phyloP scores from a whole-genome alignment of 352 stramenopile genomes.

The Globisporangium carolinianum region DNA sequence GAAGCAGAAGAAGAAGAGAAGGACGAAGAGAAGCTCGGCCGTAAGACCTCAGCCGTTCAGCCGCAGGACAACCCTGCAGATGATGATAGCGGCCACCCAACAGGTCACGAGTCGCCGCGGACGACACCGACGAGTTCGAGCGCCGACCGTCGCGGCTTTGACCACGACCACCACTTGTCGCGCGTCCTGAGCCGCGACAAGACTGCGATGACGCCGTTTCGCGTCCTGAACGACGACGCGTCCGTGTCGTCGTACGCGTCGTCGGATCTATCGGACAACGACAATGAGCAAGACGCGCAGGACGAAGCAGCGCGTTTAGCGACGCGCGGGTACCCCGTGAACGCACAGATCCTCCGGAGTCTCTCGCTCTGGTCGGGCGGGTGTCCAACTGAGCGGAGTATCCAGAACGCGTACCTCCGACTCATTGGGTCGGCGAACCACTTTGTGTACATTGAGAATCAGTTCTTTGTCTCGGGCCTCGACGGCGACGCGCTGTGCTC shows the following conservation, averaged over 20 bases:
- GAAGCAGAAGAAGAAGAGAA: conserved; percentile 13
- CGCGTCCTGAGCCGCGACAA: conserved; percentile 11
- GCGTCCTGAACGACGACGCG: conserved; percentile 2
- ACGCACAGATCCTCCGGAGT: conserved; percentile 68
- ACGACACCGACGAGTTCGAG: not conserved
- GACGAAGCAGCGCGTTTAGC: conserved; percentile 17
- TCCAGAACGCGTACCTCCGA: conserved; percentile 87
- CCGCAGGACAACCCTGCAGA: not conserved
- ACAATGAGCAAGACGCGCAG: conserved; percentile 7
- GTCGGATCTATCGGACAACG: not conserved
- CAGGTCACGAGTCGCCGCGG: not conserved
- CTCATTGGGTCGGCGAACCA: conserved; percentile 82
- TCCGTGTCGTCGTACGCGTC: not conserved
- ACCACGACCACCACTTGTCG: conserved; percentile 31
- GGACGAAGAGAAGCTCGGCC: not conserved
- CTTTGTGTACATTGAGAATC: conserved; percentile 92
- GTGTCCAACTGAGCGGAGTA: conserved; percentile 77
- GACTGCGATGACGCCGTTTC: conserved; percentile 15
- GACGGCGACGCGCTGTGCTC: conserved; percentile 73
- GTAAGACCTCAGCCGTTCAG: not conserved
- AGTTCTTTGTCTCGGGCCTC: conserved; percentile 85
- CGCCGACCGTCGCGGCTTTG: conserved; percentile 23
- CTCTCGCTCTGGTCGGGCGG: conserved; percentile 80
- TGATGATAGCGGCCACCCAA: not conserved
- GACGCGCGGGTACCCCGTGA: conserved; percentile 32